Conservation (phyloP, 2,329 filamentous ascomycete species). For the Dactylellina sp. region DNA sequence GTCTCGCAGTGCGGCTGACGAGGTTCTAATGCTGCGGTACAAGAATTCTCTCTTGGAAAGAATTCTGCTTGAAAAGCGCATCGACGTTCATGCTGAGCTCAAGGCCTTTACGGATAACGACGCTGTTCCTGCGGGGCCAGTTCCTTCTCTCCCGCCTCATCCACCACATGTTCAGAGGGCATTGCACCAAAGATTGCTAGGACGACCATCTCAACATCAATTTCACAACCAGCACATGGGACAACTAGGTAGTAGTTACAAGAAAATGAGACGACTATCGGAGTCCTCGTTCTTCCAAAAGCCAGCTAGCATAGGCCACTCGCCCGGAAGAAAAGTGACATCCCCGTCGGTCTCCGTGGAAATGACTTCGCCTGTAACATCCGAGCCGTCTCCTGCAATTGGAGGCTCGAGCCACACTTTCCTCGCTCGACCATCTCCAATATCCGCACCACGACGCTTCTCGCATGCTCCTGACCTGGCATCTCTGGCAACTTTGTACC, state of each 20-base stretch:
- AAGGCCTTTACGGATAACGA: conserved; percentile 91
- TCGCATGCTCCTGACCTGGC: conserved; percentile 52
- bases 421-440: conserved; percentile 45
- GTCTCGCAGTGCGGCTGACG: conserved; percentile 92
- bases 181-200: conserved; percentile 49
- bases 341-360: conserved; percentile 45
- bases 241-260: conserved; percentile 38
- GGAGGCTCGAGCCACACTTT: conserved; percentile 49
- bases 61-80: conserved; percentile 95
- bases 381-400: conserved; percentile 43
- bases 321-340: conserved; percentile 41
- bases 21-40: conserved; percentile 97
- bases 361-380: conserved; percentile 53
- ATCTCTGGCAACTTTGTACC: conserved; percentile 51
- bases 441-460: conserved; percentile 38
- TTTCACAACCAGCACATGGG: conserved; percentile 51
- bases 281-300: conserved; percentile 56
- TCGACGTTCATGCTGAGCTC: conserved; percentile 96
- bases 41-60: conserved; percentile 97
- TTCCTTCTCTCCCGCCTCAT: conserved; percentile 63
- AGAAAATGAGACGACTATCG: conserved; percentile 52
- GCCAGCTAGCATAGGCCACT: conserved; percentile 36
- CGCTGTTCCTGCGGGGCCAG: conserved; percentile 66
- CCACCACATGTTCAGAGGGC: conserved; percentile 61
- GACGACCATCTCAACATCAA: conserved; percentile 41